Conservation (phyloP, 441 rosid genomes). For the Pelargonium australe region DNA sequence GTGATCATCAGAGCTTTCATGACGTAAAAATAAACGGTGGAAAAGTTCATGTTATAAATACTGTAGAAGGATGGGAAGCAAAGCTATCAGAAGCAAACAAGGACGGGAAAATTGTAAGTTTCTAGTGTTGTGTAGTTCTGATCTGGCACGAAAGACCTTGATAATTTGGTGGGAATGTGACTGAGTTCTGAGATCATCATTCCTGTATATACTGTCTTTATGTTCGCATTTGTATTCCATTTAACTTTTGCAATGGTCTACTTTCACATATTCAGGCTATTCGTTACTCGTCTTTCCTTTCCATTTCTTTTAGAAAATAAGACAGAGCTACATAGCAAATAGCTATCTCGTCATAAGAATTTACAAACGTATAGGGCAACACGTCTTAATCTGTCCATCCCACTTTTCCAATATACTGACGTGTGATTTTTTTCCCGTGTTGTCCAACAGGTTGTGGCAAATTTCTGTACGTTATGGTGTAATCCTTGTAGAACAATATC, state of each 20-base stretch:
- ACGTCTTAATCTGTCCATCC: background rate
- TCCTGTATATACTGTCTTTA: too few relatives aligned
- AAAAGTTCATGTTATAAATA: conserved; percentile 37
- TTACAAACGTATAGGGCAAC: too few relatives aligned
- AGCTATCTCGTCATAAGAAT: too few relatives aligned
- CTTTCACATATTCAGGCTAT: too few relatives aligned
- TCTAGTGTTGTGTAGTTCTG: background rate
- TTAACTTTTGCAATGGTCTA: too few relatives aligned
- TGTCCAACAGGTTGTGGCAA: conserved; percentile 47
- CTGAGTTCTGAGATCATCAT: too few relatives aligned
- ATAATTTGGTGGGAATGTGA: background rate
- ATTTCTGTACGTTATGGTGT: conserved; percentile 57
- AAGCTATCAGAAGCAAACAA: conserved; percentile 42
- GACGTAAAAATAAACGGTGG: conserved; percentile 25
- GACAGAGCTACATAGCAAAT: too few relatives aligned
- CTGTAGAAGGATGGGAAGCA: conserved; percentile 43
- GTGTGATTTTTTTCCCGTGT: background rate
- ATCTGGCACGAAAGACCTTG: background rate
- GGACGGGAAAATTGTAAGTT: conserved; percentile 44
- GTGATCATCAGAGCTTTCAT: conserved; percentile 17
- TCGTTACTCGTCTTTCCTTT: too few relatives aligned
- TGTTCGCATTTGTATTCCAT: too few relatives aligned
- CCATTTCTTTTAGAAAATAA: too few relatives aligned
- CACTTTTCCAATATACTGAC: background rate
- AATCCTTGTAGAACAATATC: conserved; percentile 48